Conservation (phyloP, 768 basidiomycete genomes). For the Russula sp. region DNA sequence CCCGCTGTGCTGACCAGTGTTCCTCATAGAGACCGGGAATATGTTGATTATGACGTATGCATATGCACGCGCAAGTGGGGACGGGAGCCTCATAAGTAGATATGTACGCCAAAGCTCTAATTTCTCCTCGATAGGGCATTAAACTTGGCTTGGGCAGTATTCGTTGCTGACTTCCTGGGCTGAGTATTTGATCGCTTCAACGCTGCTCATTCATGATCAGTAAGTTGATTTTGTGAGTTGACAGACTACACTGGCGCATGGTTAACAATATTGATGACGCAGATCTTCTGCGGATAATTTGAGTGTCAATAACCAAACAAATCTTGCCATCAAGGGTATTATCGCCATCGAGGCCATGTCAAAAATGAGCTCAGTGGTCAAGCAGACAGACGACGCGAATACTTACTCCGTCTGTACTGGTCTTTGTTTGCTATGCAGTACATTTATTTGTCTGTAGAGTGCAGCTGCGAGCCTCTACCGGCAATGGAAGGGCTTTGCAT, state of each 20-base stretch:
- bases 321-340: slow-evolving; percentile 69
- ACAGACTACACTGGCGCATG: slow-evolving; percentile 34
- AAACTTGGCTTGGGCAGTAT: slow-evolving; percentile 28
- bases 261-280: slow-evolving; percentile 12
- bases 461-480: not conserved
- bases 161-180: slow-evolving; percentile 37
- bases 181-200: slow-evolving; percentile 36
- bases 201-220: slow-evolving; percentile 54
- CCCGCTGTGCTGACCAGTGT: not conserved
- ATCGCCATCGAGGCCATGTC: slow-evolving; percentile 64
- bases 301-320: slow-evolving; percentile 55
- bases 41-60: slow-evolving; percentile 39
- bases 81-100: slow-evolving; percentile 32
- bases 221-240: slow-evolving; percentile 48
- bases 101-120: slow-evolving; percentile 24
- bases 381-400: slow-evolving; percentile 25
- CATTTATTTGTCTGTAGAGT: slow-evolving; percentile 9
- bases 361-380: slow-evolving; percentile 44
- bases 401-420: slow-evolving; percentile 34
- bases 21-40: slow-evolving; percentile 35
- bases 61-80: slow-evolving; percentile 34
- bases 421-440: not conserved
- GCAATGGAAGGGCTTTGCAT: slow-evolving; percentile 19
- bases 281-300: slow-evolving; percentile 24
- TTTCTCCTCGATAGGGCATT: not conserved